Evolutionary conservation across 768 basidiomycete genomes (phyloP).

Genomic region (Chalciporus piperatus): DNA sequence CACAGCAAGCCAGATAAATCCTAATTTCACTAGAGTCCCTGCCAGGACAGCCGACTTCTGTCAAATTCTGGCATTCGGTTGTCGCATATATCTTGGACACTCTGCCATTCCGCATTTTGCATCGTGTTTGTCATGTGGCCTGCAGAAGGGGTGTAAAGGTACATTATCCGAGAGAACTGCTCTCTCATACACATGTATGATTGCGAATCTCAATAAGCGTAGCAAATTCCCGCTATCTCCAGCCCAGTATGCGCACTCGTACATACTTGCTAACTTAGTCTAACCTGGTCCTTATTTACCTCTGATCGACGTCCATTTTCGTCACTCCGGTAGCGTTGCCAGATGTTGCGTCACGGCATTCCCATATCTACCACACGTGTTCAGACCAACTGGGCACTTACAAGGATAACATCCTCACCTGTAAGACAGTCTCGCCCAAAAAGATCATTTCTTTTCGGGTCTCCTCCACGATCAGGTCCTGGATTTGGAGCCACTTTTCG

Average conservation of each 20-base stretch:
- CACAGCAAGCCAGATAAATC: conserved; percentile 4
- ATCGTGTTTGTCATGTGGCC: conserved; percentile 12
- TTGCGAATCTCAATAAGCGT: conserved; percentile 19
- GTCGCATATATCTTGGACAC: not conserved
- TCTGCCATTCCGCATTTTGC: not conserved
- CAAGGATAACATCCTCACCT: conserved; percentile 48
- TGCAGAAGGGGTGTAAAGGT: conserved; percentile 10
- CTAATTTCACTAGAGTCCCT: not conserved
- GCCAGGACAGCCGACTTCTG: not conserved
- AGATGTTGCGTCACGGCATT: conserved; percentile 40
- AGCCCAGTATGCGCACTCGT: conserved; percentile 8
- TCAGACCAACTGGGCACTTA: conserved; percentile 5
- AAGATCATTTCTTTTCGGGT: conserved; percentile 98
- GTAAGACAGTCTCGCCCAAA: conserved; percentile 92
- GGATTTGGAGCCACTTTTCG: conserved; percentile 95
- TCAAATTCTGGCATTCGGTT: not conserved
- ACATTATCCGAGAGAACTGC: conserved; percentile 8
- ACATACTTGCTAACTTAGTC: not conserved
- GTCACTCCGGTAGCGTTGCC: conserved; percentile 13
- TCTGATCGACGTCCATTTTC: conserved; percentile 35
- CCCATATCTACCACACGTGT: conserved; percentile 53
- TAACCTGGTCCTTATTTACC: too few relatives aligned
- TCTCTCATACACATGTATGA: conserved; percentile 5
- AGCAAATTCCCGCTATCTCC: conserved; percentile 31
- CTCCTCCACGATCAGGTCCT: conserved; percentile 95